A percentile compares a stretch with the other conserved stretches of the same genome.
Evolutionary conservation across 768 basidiomycete species (phyloP).

Genomic region (Tricholoma saponaceum): DNA sequence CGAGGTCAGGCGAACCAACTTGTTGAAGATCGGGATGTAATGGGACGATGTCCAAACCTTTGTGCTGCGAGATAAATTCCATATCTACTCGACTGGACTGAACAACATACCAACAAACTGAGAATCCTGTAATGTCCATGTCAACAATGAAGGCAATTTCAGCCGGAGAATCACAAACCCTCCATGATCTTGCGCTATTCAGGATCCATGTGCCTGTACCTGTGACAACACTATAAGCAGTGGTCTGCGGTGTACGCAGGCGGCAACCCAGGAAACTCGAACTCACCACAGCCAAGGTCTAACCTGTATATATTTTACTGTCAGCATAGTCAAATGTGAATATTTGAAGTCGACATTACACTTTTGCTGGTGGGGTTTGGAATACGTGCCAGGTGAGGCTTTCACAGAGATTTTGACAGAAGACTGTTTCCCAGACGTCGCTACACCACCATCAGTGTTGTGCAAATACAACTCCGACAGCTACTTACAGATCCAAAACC

Average conservation of each 20-base stretch:
- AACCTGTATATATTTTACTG: conserved; percentile 33
- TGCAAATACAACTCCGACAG: conserved; percentile 3
- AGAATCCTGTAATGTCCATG: conserved; percentile 34
- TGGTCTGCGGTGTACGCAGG: background rate
- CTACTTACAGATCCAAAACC: conserved; percentile 63
- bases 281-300: conserved; percentile 71
- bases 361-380: conserved; percentile 52
- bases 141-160: background rate
- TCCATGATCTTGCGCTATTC: conserved; percentile 61
- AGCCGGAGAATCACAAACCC: conserved; percentile 34
- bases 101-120: conserved; percentile 56
- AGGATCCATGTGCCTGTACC: conserved; percentile 76
- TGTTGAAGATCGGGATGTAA: conserved; percentile 65
- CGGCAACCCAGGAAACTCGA: conserved; percentile 24
- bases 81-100: background rate
- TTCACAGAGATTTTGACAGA: conserved; percentile 48
- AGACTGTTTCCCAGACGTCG: conserved; percentile 66
- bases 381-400: conserved; percentile 67
- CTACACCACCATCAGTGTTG: conserved; percentile 31
- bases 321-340: conserved; percentile 8
- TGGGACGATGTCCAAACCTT: conserved; percentile 69
- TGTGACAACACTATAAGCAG: conserved; percentile 16
- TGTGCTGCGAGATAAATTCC: background rate
- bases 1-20: conserved; percentile 53
- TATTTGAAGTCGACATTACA: conserved; percentile 35